Base-by-base conservation (phyloP, 345 rosid species). In the Gossypium australe region DNA sequence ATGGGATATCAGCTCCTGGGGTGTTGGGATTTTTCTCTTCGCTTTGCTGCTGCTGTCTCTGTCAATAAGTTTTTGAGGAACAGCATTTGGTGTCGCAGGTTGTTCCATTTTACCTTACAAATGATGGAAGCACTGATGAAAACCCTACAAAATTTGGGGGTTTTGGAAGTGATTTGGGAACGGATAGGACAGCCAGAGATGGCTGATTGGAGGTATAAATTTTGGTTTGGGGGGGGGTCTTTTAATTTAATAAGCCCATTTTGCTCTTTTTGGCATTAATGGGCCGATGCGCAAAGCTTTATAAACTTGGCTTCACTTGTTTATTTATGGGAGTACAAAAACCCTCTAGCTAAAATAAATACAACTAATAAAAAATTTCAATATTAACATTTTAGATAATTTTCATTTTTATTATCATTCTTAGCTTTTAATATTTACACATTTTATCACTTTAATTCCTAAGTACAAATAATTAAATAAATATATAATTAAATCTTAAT, bases 1-100 rank as follows among this genome's bases (percentile, higher is more conserved):
- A 79, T 88, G 94, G 70, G 91, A 85, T 70, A 94, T 86, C 70
- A 94, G 89, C 22, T 94, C 97, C 61, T 85, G 80, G 1, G 98
- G 88, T 1, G 90, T 80, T 38, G 94, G 94, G 44, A 83, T 69
- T 68, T 84, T 92, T 68, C 70, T 83, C 81, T 75, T 80, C 22
- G 71, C 75, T 69, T 59, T 79, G 60, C 6, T 71, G 75, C 17
- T 78, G 51, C 17, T 79, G 51, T 13, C 74, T 11, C 61, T 57
- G 80, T 41, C 69, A 25, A 5, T 27, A n/a, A 49, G 61, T 18
- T 74, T 74, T 10, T 22, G 27, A 65, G 72, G 64, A 20, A 16
- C 11, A 4, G 52, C 14, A 44, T 16, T 75, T 10, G 72, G 77
- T 3, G 45, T 16, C 9, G 64, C 77, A 1, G 72, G 76, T 27